Evolutionary conservation across 257 asterid species (phyloP), one percentile per base, ranked within the genome.

Genomic region (Nicotiana paniculata): DNA sequence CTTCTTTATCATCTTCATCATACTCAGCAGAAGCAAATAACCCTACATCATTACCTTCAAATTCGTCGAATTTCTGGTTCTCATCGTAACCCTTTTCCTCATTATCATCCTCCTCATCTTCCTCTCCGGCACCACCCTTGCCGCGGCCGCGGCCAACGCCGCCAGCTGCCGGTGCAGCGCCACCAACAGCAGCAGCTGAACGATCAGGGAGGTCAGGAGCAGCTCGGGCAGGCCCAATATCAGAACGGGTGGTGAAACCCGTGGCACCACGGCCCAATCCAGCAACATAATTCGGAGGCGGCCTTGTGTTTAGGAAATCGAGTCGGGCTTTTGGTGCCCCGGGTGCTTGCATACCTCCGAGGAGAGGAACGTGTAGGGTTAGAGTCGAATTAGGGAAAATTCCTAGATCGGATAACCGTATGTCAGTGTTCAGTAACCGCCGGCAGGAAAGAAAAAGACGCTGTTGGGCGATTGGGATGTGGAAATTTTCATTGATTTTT

Each of bases 241-340:
- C 97, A 10, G 98, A 95, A 13, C 97, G 98, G 51, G 99, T 95
- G 0, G 99, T 95, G 88, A 95, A 95, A 0, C 99, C 98, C 7
- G 97, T 95, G 48, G 99, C 99, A 28, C 98, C 99, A 90, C 99
- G 99, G 12, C 99, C 99, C 43, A 95, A 81, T 10, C 99, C 98
- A 39, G 96, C 97, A 6, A 95, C 97, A 77, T 93, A 95, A 89
- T 93, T 93, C 13, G 96, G 86, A 9, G 97, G 97, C 2, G 95
- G 97, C 55, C 84, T 89, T 16, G 95, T 82, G 85, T 81, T 86
- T 15, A 93, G 93, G 82, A 93, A 92, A 0, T 93, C 97, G 0
- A 90, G 86, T 55, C 92, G 85, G 18, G 63, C 79, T 85, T 88
- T 93, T 5, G 95, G 90, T 3, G 87, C 87, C 2, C 82, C 92